phyloP scores from a whole-genome alignment of 345 rosid genomes.

The Salix koriyanagi region DNA sequence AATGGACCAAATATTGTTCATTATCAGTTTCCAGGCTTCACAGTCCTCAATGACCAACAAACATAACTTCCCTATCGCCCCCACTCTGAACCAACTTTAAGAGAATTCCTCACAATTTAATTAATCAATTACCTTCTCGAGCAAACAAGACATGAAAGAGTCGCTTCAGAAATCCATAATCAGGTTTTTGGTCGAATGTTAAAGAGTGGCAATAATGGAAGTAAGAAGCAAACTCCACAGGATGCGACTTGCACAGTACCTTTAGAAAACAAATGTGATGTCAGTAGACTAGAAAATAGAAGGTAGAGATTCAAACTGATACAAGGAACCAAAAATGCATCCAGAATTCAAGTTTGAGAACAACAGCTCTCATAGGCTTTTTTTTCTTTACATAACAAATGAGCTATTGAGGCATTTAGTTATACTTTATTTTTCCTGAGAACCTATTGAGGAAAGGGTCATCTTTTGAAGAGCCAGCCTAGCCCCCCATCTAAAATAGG shows the following conservation, averaged over 20 bases:
- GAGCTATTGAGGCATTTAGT: neutral
- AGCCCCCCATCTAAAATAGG: neutral
- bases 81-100: neutral
- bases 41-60: neutral
- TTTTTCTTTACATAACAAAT: neutral
- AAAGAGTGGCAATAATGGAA: constrained; percentile 82
- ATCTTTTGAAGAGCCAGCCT: neutral
- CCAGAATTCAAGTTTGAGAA: neutral
- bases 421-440: neutral
- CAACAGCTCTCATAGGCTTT: neutral
- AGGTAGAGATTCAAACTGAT: neutral
- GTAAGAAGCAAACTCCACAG: constrained; percentile 87
- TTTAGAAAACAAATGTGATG: constrained; percentile 10
- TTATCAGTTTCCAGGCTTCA: neutral
- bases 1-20: neutral
- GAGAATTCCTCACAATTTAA: neutral
- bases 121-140: constrained; percentile 54
- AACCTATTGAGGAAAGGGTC: neutral
- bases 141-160: constrained; percentile 70
- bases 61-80: neutral
- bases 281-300: neutral
- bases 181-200: constrained; percentile 79
- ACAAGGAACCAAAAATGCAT: neutral
- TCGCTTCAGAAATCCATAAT: constrained; percentile 78
- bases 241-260: constrained; percentile 78